Conservation (phyloP, 495 filamentous ascomycete genomes). For the Penicillium parvum region DNA sequence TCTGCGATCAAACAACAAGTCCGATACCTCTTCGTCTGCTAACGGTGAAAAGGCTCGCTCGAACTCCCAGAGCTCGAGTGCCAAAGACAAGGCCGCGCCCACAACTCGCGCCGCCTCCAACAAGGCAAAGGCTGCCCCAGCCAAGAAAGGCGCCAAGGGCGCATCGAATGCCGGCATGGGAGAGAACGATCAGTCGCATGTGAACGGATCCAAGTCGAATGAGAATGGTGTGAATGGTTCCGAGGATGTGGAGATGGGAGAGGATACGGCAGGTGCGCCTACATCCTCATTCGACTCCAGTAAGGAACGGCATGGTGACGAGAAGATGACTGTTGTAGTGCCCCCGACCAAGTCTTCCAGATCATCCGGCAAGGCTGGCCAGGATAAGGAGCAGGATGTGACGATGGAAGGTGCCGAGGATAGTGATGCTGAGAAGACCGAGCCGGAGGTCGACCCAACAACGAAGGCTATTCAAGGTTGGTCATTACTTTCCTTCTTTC, state of each 20-base stretch:
- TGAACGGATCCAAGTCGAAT: slow-evolving; percentile 65
- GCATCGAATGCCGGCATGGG: slow-evolving; percentile 44
- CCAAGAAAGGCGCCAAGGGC: slow-evolving; percentile 50
- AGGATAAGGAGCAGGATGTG: slow-evolving; percentile 69
- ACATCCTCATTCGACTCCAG: slow-evolving; percentile 50
- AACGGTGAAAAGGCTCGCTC: slow-evolving; percentile 53
- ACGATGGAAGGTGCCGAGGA: slow-evolving; percentile 65
- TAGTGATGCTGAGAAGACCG: slow-evolving; percentile 44
- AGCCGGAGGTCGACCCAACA: slow-evolving; percentile 54
- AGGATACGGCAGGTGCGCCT: slow-evolving; percentile 60
- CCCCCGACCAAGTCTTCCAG: slow-evolving; percentile 71
- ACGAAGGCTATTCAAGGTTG: slow-evolving; percentile 63
- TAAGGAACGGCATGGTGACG: slow-evolving; percentile 71
- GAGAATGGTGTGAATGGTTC: slow-evolving; percentile 72
- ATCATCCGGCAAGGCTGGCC: slow-evolving; percentile 50
- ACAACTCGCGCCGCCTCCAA: slow-evolving; percentile 41
- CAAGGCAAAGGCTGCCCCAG: slow-evolving; percentile 47
- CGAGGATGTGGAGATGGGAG: slow-evolving; percentile 79
- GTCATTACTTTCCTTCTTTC: slow-evolving; percentile 15
- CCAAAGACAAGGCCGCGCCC: slow-evolving; percentile 46
- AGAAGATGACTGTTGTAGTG: slow-evolving; percentile 83
- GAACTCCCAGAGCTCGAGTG: slow-evolving; percentile 48
- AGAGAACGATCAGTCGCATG: slow-evolving; percentile 61
- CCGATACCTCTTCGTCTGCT: slow-evolving; percentile 51
- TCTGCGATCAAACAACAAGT: slow-evolving; percentile 54